Evolutionary conservation across 768 basidiomycete genomes (phyloP), one percentile per base, ranked within the genome.

Genomic region (Infundibulicybe gibba): DNA sequence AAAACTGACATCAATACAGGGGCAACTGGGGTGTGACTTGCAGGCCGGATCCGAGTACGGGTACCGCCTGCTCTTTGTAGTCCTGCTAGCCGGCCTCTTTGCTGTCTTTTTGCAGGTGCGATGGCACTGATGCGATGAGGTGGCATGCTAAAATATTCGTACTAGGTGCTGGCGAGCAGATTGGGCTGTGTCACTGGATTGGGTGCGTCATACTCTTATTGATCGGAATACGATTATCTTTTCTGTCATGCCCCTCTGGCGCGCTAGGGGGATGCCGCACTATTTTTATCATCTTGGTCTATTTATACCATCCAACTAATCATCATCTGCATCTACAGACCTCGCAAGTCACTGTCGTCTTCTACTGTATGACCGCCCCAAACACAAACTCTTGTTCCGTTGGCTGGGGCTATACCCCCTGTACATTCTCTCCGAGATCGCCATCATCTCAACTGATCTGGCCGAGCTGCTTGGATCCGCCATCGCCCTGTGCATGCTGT

Each of bases 1-100:
- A 43, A 45, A 31, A 5, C 32, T 43, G 31, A 30, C 19, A 12
- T 31, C 32, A 41, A 41, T 3, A 13, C 41, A 86, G 85, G 15
- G 89, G 91, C 21, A 94, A 94, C 58, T 93, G 91, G 92, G 81
- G 86, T 14, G 91, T 93, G 13, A 94, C 67, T 69, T 94, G 6
- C 85, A 90, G 64, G 92, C 92, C 1, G 92, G 92, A 9, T 87
- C 87, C 15, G 63, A 83, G 47, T 94, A 77, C 60, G 93, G 94
- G 1, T 97, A 95, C 65, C 79, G 78, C 49, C 73, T 94, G 12
- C 76, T 98, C 25, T 94, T 95, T 64, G 74, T 90, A 13, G 84
- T 98, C 10, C 75, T 97, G 5, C 61, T 97, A 15, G 72, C 94
- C 1, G 92, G 92, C 9, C 52, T 94, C 6, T 83, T 90, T 46